These are phyloP conservation scores for Botrytis galanthina DNA, from an alignment of 2,329 filamentous ascomycete genomes.

Conservation along the genomic window DNA sequence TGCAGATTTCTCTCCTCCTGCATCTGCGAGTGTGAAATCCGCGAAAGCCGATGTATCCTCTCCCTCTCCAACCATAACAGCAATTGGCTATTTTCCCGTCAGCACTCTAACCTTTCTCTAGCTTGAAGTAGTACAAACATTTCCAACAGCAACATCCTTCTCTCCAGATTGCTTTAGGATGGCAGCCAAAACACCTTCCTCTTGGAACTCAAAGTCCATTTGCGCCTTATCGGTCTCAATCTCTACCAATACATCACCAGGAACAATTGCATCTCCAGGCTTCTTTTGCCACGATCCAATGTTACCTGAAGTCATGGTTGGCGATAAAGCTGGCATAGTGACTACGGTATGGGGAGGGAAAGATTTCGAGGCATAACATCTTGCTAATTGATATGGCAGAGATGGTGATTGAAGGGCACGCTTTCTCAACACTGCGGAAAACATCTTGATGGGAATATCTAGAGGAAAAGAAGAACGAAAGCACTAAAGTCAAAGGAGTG, in stretches of 20 bases:
- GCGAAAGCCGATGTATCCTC: slow-evolving; percentile 85
- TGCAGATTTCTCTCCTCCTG: slow-evolving; percentile 74
- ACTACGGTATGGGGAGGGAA: slow-evolving; percentile 94
- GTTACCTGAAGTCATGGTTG: slow-evolving; percentile 95
- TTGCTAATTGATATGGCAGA: slow-evolving; percentile 55
- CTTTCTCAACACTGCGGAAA: slow-evolving; percentile 63
- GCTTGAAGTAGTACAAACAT: slow-evolving; percentile 62
- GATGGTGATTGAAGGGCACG: slow-evolving; percentile 53
- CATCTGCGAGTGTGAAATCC: slow-evolving; percentile 82
- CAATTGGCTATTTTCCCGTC: slow-evolving; percentile 73
- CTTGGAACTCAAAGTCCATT: slow-evolving; percentile 99
- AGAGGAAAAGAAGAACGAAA: slow-evolving; percentile 24
- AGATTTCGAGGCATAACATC: slow-evolving; percentile 62
- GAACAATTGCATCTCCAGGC: slow-evolving; percentile 78
- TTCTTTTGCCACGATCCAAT: slow-evolving; percentile 99
- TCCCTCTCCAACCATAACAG: slow-evolving; percentile 89
- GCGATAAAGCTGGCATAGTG: slow-evolving; percentile 96
- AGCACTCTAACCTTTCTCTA: slow-evolving; percentile 25
- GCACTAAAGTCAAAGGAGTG: slow-evolving; percentile 24
- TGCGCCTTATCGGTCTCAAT: slow-evolving; percentile 99
- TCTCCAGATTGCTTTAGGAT: slow-evolving; percentile 87
- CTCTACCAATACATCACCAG: slow-evolving; percentile 94
- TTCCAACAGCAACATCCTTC: slow-evolving; percentile 93
- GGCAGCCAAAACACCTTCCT: slow-evolving; percentile 94
- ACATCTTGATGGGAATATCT: slow-evolving; percentile 47